phyloP scores from a whole-genome alignment of 352 stramenopile genomes.

The Globisporangium carolinianum region DNA sequence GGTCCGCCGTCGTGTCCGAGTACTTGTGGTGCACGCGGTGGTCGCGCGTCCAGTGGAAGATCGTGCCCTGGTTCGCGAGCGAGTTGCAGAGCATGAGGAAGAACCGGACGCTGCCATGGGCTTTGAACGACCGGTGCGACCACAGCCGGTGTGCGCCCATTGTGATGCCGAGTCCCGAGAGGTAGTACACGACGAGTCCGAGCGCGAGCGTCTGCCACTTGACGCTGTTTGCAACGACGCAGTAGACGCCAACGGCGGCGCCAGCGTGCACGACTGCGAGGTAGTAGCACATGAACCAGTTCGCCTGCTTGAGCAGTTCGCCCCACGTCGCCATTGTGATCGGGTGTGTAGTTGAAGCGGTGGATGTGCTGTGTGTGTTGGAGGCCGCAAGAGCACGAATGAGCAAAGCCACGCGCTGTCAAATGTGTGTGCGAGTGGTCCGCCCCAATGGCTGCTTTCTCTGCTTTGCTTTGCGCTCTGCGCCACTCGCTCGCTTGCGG shows the following conservation, averaged over 20 bases:
- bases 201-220: slow-evolving; percentile 87
- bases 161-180: slow-evolving; percentile 96
- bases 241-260: slow-evolving; percentile 80
- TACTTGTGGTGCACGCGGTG: slow-evolving; percentile 99
- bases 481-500: no score
- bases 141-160: slow-evolving; percentile 96
- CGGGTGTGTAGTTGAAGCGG: not conserved
- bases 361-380: not conserved
- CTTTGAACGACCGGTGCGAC: slow-evolving; percentile 96
- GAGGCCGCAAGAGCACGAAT: slow-evolving; percentile 2
- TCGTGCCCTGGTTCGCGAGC: slow-evolving; percentile 97
- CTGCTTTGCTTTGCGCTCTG: no score
- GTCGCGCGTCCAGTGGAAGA: slow-evolving; percentile 98
- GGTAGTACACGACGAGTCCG: slow-evolving; percentile 92
- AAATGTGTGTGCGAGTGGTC: not conserved
- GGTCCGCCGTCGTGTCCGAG: slow-evolving; percentile 91
- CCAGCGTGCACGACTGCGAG: slow-evolving; percentile 92
- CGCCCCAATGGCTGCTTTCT: no score
- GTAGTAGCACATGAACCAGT: slow-evolving; percentile 99
- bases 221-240: slow-evolving; percentile 48
- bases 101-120: slow-evolving; percentile 85
- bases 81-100: slow-evolving; percentile 98
- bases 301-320: slow-evolving; percentile 75
- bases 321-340: slow-evolving; percentile 9
- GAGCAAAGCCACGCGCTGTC: slow-evolving; percentile 1